Evolutionary conservation across 371 early-diverging fungal species (phyloP), one percentile per base, ranked within the genome.

Genomic region (Mucor lusitanicus): DNA sequence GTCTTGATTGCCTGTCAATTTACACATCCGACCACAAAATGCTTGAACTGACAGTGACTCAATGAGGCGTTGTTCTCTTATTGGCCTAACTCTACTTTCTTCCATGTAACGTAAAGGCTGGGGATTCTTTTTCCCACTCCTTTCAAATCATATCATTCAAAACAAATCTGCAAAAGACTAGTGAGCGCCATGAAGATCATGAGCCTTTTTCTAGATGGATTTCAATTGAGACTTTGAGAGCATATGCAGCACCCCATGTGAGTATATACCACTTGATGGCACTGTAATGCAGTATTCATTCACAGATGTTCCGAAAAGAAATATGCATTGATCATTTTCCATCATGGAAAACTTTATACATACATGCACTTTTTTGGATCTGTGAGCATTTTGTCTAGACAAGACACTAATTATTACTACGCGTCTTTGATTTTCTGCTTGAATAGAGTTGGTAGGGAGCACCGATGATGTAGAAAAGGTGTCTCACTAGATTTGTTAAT

Each of bases 1-100:
- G 53, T n/a, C 25, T 60, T 65, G 59, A 13, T 65, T 37, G 50
- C 66, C 66, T 65, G 66, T 65, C 66, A 65, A 67, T 67, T 67
- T 61, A 25, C 42, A 67, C 33, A 55, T 55, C 67, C 67, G 67
- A 67, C 55, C 21, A 40, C 55, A 60, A 40, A 61, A 27, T n/a
- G 35, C 33, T 46, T 44, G 13, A 48, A 42, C 19, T 35, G 19
- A 21, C 40, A 27, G 56, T 67, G 67, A 67, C 61, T 67, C 67
- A 67, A 61, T 21, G 50, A 23, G 17, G 9, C 27, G 21, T 23
- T 7, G 1, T 44, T 12, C 25, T 50, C 23, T 23, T 37, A 60
- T 67, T 67, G 60, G 67, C 23, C 13, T 32, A 55, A 28, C 15
- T 23, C 28, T 53, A 12, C 21, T 15, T 21, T 30, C n/a, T 50